phyloP scores from a whole-genome alignment of 2,329 filamentous ascomycete genomes.

The Volutella citrinella region DNA sequence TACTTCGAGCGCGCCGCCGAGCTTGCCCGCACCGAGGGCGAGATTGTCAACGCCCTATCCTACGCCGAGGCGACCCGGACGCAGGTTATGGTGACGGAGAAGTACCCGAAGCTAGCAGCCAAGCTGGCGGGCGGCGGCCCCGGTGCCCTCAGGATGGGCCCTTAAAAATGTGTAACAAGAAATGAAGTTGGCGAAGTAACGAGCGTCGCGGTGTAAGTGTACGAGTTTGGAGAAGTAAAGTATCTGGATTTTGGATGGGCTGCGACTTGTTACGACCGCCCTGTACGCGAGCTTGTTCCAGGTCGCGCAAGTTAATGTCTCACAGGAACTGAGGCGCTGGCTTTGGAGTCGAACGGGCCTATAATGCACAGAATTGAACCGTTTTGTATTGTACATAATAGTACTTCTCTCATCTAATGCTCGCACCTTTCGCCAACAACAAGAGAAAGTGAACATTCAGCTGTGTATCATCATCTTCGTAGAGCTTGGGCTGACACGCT shows the following conservation, averaged over 20 bases:
- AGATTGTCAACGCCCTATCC: conserved; percentile 93
- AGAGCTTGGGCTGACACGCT: too few relatives aligned
- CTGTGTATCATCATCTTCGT: too few relatives aligned
- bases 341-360: too few relatives aligned
- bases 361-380: conserved; percentile 21
- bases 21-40: conserved; percentile 87
- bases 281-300: too few relatives aligned
- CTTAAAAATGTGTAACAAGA: conserved; percentile 25
- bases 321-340: conserved; percentile 23
- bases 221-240: conserved; percentile 22
- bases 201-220: conserved; percentile 25
- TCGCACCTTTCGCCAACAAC: too few relatives aligned
- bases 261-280: conserved; percentile 8
- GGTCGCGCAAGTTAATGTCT: conserved; percentile 17
- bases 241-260: conserved; percentile 12
- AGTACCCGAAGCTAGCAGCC: conserved; percentile 75
- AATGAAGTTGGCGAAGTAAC: conserved; percentile 15
- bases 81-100: conserved; percentile 87
- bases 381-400: conserved; percentile 30
- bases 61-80: conserved; percentile 97
- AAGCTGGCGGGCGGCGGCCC: conserved; percentile 52
- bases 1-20: conserved; percentile 98
- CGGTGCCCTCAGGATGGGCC: conserved; percentile 35
- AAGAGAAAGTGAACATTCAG: too few relatives aligned
- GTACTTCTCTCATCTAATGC: conserved; percentile 22